Percentiles rank a stretch among this genome's conserved stretches.
Evolutionary conservation across 1,284 basidiomycete genomes (phyloP).

Genomic region (Leccinum pachyderme): DNA sequence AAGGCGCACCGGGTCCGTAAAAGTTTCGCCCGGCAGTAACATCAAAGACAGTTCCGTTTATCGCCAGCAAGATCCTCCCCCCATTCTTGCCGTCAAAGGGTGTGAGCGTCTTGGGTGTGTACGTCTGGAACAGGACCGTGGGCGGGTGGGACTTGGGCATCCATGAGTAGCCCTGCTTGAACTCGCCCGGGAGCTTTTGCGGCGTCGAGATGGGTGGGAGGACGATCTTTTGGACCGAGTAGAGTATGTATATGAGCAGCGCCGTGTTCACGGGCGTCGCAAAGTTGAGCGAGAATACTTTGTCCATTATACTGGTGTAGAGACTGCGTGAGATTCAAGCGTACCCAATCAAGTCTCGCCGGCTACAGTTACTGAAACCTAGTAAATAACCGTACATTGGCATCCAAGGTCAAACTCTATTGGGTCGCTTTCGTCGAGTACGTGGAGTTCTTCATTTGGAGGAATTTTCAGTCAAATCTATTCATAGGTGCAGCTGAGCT

Average conservation of each 20-base stretch:
- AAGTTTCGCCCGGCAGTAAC: constrained; percentile 86
- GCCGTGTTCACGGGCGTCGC: constrained; percentile 73
- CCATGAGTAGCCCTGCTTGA: constrained; percentile 83
- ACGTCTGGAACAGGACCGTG: constrained; percentile 72
- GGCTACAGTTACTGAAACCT: too few species aligned
- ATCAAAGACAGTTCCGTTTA: constrained; percentile 88
- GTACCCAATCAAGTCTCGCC: too few species aligned
- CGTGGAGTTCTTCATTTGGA: too few species aligned
- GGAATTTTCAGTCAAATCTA: too few species aligned
- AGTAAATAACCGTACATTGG: too few species aligned
- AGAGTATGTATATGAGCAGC: constrained; percentile 74
- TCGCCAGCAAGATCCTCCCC: constrained; percentile 80
- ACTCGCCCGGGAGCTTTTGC: constrained; percentile 58
- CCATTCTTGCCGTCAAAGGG: constrained; percentile 68
- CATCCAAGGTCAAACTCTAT: too few species aligned
- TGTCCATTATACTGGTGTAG: constrained; percentile 10
- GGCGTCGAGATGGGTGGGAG: constrained; percentile 59
- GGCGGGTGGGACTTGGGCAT: constrained; percentile 78
- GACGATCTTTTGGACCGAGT: constrained; percentile 70
- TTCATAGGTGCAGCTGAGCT: too few species aligned
- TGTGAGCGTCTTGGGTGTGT: constrained; percentile 71
- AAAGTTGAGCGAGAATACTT: constrained; percentile 43
- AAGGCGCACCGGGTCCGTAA: constrained; percentile 79
- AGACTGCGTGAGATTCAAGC: too few species aligned
- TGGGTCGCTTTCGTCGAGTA: too few species aligned